A percentile compares a stretch with the other conserved stretches of the same genome.
These are phyloP conservation scores for Coniochaeta ligniaria DNA, from an alignment of 2,329 filamentous ascomycete genomes.

Conservation along the genomic window DNA sequence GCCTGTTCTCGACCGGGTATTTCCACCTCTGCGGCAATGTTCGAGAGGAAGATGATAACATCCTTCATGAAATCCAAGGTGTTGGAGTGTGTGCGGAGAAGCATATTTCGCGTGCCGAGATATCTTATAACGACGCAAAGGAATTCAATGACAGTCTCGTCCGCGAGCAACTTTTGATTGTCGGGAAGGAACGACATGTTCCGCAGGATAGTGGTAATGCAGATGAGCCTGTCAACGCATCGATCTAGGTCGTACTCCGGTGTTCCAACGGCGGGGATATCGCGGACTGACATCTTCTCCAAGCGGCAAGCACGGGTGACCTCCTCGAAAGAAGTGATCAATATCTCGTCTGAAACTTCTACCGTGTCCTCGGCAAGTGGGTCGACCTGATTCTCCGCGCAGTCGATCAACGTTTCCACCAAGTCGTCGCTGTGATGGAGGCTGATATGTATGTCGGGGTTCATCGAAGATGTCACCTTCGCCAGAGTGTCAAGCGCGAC, in stretches of 20 bases:
- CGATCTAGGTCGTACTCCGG: slow-evolving; percentile 75
- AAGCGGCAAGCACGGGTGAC: slow-evolving; percentile 69
- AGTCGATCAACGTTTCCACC: slow-evolving; percentile 81
- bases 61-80: slow-evolving; percentile 98
- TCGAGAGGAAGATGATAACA: slow-evolving; percentile 79
- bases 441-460: slow-evolving; percentile 49
- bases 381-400: slow-evolving; percentile 82
- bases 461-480: slow-evolving; percentile 55
- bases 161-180: slow-evolving; percentile 70
- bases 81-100: slow-evolving; percentile 75
- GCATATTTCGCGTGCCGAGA: slow-evolving; percentile 80
- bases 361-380: slow-evolving; percentile 75
- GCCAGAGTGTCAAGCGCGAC: slow-evolving; percentile 80
- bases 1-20: slow-evolving; percentile 84
- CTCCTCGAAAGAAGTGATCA: slow-evolving; percentile 81
- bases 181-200: slow-evolving; percentile 79
- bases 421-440: slow-evolving; percentile 78
- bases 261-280: slow-evolving; percentile 67
- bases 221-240: slow-evolving; percentile 79
- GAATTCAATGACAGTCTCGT: slow-evolving; percentile 73
- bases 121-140: slow-evolving; percentile 78
- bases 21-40: slow-evolving; percentile 73
- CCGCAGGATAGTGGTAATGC: slow-evolving; percentile 84
- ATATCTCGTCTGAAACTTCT: slow-evolving; percentile 80
- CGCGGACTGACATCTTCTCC: slow-evolving; percentile 66